Evolutionary conservation across 108 stramenopile species (phyloP).

Genomic region (Cyclostephanos tholiformis): DNA sequence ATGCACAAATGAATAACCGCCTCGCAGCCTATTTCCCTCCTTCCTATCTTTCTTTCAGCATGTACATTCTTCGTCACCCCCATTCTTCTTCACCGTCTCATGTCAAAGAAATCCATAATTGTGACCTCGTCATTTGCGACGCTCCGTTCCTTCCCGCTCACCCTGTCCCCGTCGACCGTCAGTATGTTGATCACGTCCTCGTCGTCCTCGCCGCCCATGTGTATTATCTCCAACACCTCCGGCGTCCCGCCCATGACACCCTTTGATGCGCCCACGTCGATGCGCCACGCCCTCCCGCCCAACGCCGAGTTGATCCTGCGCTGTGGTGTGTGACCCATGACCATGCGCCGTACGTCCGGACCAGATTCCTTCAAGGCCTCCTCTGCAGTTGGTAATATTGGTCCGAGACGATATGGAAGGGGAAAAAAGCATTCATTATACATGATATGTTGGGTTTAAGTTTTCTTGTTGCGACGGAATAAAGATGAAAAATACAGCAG

Average conservation of each 20-base stretch:
- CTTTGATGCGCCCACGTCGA: constrained; percentile 68
- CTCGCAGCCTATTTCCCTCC: not conserved
- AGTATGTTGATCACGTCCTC: constrained; percentile 52
- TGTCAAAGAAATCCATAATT: constrained; percentile 13
- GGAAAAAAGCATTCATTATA: not conserved
- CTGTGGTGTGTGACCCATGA: constrained; percentile 87
- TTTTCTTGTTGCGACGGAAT: not conserved
- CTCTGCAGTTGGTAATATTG: not conserved
- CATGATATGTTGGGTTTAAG: no score
- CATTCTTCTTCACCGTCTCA: constrained; percentile 2
- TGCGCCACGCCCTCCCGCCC: constrained; percentile 71
- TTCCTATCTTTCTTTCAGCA: not conserved
- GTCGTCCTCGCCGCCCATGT: constrained; percentile 48
- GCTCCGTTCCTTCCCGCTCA: constrained; percentile 40
- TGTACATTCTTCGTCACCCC: not conserved
- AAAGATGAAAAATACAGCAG: not conserved
- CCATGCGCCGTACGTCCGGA: constrained; percentile 61
- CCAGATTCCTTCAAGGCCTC: constrained; percentile 35
- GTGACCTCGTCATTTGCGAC: constrained; percentile 21
- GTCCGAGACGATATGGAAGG: not conserved
- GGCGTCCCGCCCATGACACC: constrained; percentile 69
- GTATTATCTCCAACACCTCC: constrained; percentile 80
- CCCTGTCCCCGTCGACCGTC: constrained; percentile 41
- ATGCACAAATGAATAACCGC: no score
- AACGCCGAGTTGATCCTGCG: constrained; percentile 66